Percentiles rank a stretch among this genome's conserved stretches.
phyloP scores from a whole-genome alignment of 148 eudicot genomes.

The Drosera capensis region DNA sequence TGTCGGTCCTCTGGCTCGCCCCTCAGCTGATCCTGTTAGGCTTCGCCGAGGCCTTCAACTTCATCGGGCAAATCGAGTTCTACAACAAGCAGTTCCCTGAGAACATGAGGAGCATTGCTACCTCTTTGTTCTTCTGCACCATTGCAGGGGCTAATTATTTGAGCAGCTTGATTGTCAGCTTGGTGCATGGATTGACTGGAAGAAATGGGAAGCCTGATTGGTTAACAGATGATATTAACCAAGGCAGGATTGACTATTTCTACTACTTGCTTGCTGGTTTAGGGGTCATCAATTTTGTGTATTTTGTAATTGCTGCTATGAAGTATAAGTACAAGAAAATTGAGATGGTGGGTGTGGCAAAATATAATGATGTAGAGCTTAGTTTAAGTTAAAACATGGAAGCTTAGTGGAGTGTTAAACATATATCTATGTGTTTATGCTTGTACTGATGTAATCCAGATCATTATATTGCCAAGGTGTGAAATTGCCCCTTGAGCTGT shows the following conservation, averaged over 20 bases:
- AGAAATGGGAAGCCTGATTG: constrained; percentile 38
- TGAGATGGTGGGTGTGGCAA: constrained; percentile 5
- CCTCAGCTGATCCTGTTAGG: neutral
- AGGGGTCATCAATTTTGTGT: constrained; percentile 40
- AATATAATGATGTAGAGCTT: constrained; percentile 22
- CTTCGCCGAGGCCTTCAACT: neutral
- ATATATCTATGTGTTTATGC: too few relatives aligned
- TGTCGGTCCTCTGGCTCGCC: neutral
- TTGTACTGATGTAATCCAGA: too few relatives aligned
- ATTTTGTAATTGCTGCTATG: constrained; percentile 31
- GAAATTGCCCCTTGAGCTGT: too few relatives aligned
- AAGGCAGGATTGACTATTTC: constrained; percentile 45
- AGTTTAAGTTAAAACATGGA: constrained; percentile 7
- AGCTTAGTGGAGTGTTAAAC: too few relatives aligned
- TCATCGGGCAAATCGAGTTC: constrained; percentile 44
- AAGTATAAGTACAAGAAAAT: constrained; percentile 35
- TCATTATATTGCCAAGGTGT: too few relatives aligned
- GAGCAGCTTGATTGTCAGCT: constrained; percentile 31
- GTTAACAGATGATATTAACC: constrained; percentile 45
- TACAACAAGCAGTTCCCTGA: constrained; percentile 73
- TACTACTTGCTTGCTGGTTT: constrained; percentile 47
- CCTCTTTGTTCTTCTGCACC: neutral
- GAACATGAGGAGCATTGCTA: constrained; percentile 32
- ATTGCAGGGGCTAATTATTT: constrained; percentile 43
- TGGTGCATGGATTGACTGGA: constrained; percentile 33